Evolutionary conservation across 495 filamentous ascomycete species (phyloP), one percentile per base, ranked within the genome.

Genomic region (Sphaerosporella brunnea): DNA sequence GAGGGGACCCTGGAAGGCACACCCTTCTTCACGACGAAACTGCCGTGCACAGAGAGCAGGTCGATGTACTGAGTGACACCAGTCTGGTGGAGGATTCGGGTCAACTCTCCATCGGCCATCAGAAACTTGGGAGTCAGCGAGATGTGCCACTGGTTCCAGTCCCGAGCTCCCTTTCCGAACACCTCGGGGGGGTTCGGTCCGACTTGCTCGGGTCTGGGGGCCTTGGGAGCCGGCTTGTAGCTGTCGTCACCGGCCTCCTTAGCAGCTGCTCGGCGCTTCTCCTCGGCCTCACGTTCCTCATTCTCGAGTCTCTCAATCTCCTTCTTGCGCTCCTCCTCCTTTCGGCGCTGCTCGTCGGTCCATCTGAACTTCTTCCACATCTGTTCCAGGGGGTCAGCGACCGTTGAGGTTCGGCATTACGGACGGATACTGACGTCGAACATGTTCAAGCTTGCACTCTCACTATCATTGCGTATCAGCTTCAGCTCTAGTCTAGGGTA

Each of bases 81-180:
- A 61, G 90, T 96, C 36, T 60, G 60, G 41, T 61, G 58, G 21
- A 61, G 53, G 15, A 60, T 18, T 65, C 95, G 96, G 51, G 90
- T 99, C 63, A 99, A 72, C 68, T 99, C 86, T 62, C 90, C 90
- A 58, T 93, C 93, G 16, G 90, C 83, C 86, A 99, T 96, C 62
- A 99, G 71, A 44, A 99, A 75, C 72, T 99, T 99, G 50, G 90
- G 88, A 37, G 96, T 85, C 53, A 99, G 72, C 61, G 96, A 92
- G 65, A 99, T 88, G 69, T 95, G 96, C 90, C 90, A 99, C 73
- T 99, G 90, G 70, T 99, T 95, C 64, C 58, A 80, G 69, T 48
- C 92, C 74, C 55, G 88, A 81, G 66, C 94, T 92, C 66, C 94
- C 82, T 73, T 93, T 87, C 92, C 56, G 23, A 59, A 60, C 11